Conservation (phyloP, 164 flowering plant genomes). For the Dillenia suffruticosa region DNA sequence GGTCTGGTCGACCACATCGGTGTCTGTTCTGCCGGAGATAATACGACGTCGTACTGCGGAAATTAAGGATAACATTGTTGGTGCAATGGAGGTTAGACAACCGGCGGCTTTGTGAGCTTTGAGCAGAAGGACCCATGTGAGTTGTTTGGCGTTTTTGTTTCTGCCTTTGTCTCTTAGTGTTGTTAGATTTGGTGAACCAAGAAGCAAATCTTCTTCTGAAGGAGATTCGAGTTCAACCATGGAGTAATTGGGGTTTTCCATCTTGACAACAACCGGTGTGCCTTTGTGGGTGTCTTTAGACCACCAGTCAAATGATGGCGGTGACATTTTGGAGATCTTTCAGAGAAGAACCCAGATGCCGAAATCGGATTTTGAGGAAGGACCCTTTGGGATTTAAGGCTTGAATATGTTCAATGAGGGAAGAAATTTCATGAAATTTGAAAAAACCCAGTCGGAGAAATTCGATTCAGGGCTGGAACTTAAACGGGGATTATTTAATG, state of each 20-base stretch:
- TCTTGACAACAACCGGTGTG: conserved; percentile 82
- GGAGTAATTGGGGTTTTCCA: conserved; percentile 90
- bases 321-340: conserved; percentile 35
- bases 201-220: conserved; percentile 44
- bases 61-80: conserved; percentile 47
- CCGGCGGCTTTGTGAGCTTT: conserved; percentile 95
- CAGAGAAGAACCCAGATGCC: neutral
- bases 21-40: conserved; percentile 67
- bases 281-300: conserved; percentile 54
- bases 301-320: conserved; percentile 69
- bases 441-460: too few species aligned
- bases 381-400: neutral
- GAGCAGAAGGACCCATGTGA: conserved; percentile 93
- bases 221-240: conserved; percentile 72
- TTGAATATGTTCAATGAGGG: neutral
- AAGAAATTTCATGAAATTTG: too few species aligned
- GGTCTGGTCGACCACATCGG: conserved; percentile 24
- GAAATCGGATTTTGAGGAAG: neutral
- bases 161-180: conserved; percentile 33
- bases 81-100: conserved; percentile 70
- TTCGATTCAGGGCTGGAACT: too few species aligned
- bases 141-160: conserved; percentile 87
- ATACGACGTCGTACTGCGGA: conserved; percentile 72
- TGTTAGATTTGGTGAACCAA: neutral
- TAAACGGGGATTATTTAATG: too few species aligned